These are phyloP conservation scores for Aureobasidium sp. DNA, from an alignment of 2,329 filamentous ascomycete species.

Conservation along the genomic window DNA sequence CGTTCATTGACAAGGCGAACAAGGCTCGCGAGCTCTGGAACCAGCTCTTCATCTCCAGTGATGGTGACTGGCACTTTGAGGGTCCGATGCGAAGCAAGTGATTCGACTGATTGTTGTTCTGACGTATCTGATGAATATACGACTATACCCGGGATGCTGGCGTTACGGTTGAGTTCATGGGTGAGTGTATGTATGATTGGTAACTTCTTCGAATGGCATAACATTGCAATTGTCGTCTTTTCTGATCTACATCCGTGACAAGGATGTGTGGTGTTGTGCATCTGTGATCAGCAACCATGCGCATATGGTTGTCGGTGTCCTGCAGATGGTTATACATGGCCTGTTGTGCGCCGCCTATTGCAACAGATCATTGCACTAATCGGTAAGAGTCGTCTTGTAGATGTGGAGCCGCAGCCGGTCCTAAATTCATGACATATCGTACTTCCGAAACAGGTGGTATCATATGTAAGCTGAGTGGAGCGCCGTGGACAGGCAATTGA, in stretches of 20 bases:
- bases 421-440: neutral
- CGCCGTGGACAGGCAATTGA: neutral
- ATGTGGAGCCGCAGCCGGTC: neutral
- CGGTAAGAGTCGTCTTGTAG: neutral
- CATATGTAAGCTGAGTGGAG: neutral
- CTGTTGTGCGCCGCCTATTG: neutral
- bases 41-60: slow-evolving; percentile 22
- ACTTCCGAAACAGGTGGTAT: neutral
- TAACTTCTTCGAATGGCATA: neutral
- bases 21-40: slow-evolving; percentile 22
- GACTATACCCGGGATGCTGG: slow-evolving; percentile 2
- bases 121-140: neutral
- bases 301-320: neutral
- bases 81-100: slow-evolving; percentile 22
- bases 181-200: neutral
- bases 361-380: neutral
- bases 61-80: slow-evolving; percentile 29
- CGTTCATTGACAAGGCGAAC: slow-evolving; percentile 21
- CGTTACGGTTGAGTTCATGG: neutral
- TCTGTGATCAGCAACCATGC: neutral
- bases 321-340: neutral
- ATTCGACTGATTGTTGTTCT: neutral
- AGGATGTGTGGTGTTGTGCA: neutral
- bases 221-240: neutral
- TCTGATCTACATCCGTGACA: neutral